Evolutionary conservation across 2,329 filamentous ascomycete species (phyloP).

Genomic region (Ustilaginoidea virens): DNA sequence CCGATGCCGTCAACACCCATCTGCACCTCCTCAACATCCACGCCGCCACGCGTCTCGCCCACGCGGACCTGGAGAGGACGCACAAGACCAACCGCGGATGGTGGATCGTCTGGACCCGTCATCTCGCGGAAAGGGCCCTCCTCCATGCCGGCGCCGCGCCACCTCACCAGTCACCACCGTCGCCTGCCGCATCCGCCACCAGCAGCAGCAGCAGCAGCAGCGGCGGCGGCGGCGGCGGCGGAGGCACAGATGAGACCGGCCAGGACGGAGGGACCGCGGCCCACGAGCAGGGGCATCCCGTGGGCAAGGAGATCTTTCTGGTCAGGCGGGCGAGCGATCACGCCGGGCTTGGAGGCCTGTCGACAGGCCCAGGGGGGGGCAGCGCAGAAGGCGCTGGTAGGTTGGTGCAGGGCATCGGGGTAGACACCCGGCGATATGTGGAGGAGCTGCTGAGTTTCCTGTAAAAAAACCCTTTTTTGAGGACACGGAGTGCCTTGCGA

Average conservation of each 20-base stretch:
- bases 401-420: slow-evolving; percentile 57
- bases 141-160: slow-evolving; percentile 3
- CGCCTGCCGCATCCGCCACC: slow-evolving; percentile 3
- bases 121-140: too few species aligned
- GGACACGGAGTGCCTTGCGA: too few species aligned
- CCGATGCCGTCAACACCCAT: slow-evolving; percentile 50
- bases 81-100: slow-evolving; percentile 52
- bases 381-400: slow-evolving; percentile 41
- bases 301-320: slow-evolving; percentile 45
- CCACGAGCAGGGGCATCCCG: slow-evolving; percentile 1
- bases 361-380: slow-evolving; percentile 21
- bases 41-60: slow-evolving; percentile 22
- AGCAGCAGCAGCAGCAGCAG: slow-evolving; percentile 1
- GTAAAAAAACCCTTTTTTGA: too few species aligned
- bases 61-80: slow-evolving; percentile 40
- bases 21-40: slow-evolving; percentile 46
- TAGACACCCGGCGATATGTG: slow-evolving; percentile 62
- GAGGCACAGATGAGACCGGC: background rate
- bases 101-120: slow-evolving; percentile 54
- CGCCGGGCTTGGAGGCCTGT: slow-evolving; percentile 20
- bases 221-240: slow-evolving; percentile 2
- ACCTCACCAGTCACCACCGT: slow-evolving; percentile 12
- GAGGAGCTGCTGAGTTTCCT: slow-evolving; percentile 52
- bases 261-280: background rate
- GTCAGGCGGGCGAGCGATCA: slow-evolving; percentile 45